These are phyloP conservation scores for Blyttiomyces sp. DNA, from an alignment of 371 early-diverging fungal genomes.

Conservation along the genomic window DNA sequence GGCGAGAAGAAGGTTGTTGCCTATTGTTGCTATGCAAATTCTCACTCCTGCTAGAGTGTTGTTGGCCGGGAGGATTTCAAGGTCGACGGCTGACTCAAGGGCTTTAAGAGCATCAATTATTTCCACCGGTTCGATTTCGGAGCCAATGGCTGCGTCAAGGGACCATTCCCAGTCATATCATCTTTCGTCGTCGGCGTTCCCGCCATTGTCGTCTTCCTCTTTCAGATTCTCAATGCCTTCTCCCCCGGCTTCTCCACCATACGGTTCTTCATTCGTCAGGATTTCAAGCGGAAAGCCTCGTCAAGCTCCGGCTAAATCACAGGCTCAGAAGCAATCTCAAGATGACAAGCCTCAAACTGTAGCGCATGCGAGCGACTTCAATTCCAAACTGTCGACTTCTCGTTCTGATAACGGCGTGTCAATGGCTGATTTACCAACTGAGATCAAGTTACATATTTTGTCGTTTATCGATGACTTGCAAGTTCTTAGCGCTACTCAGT, in stretches of 20 bases:
- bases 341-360: too few relatives aligned
- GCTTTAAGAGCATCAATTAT: not conserved
- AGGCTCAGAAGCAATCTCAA: too few relatives aligned
- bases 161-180: too few relatives aligned
- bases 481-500: slow-evolving; percentile 18
- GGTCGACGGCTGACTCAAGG: not conserved
- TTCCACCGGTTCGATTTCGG: not conserved
- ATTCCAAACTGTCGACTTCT: too few relatives aligned
- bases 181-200: too few relatives aligned
- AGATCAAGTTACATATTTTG: slow-evolving; percentile 35
- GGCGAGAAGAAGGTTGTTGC: slow-evolving; percentile 26
- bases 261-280: too few relatives aligned
- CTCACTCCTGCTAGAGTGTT: slow-evolving; percentile 27
- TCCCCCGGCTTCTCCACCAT: not conserved
- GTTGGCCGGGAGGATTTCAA: slow-evolving; percentile 12
- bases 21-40: slow-evolving; percentile 20
- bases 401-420: too few relatives aligned
- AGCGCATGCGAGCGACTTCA: too few relatives aligned
- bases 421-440: slow-evolving; percentile 32
- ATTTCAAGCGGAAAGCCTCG: too few relatives aligned
- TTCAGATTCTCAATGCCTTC: not conserved
- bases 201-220: not conserved
- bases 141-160: not conserved
- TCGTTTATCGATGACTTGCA: slow-evolving; percentile 19
- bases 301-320: too few relatives aligned